A percentile compares a stretch with the other conserved stretches of the same genome.
Evolutionary conservation across 257 asterid species (phyloP).

Genomic region (Nicotiana noctiflora): DNA sequence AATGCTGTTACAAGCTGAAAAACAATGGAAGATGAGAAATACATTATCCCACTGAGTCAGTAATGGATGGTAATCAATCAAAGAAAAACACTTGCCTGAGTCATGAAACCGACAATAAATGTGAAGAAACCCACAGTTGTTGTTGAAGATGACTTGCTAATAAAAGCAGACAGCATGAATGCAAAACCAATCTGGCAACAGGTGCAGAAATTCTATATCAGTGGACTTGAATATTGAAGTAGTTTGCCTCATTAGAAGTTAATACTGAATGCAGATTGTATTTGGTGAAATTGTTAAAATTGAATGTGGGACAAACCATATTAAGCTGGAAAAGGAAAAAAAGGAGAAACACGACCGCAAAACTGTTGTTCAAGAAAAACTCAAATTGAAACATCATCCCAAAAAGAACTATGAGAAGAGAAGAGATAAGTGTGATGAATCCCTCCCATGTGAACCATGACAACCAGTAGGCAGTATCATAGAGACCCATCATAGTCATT

Average conservation of each 20-base stretch:
- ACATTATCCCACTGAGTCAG: slow-evolving; percentile 12
- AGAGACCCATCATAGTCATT: slow-evolving; percentile 95
- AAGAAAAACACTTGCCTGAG: slow-evolving; percentile 56
- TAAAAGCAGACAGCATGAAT: slow-evolving; percentile 67
- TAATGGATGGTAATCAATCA: slow-evolving; percentile 11
- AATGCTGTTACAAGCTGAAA: slow-evolving; percentile 71
- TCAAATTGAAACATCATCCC: slow-evolving; percentile 96
- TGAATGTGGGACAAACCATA: slow-evolving; percentile 53
- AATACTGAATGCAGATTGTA: background rate
- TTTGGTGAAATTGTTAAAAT: background rate
- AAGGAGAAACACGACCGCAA: slow-evolving; percentile 61
- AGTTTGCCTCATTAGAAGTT: background rate
- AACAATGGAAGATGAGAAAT: slow-evolving; percentile 8
- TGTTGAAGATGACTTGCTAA: slow-evolving; percentile 74
- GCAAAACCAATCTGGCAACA: slow-evolving; percentile 68
- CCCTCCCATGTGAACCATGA: slow-evolving; percentile 98
- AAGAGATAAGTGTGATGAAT: slow-evolving; percentile 46
- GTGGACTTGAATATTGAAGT: background rate
- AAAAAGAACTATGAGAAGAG: slow-evolving; percentile 68
- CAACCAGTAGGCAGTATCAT: slow-evolving; percentile 89
- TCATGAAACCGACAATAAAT: slow-evolving; percentile 66
- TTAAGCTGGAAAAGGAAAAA: slow-evolving; percentile 79
- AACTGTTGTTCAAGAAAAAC: slow-evolving; percentile 72
- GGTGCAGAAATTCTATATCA: background rate
- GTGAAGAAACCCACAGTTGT: slow-evolving; percentile 63